These are phyloP conservation scores for Suillus variegatus DNA, from an alignment of 768 basidiomycete species.

Conservation along the genomic window DNA sequence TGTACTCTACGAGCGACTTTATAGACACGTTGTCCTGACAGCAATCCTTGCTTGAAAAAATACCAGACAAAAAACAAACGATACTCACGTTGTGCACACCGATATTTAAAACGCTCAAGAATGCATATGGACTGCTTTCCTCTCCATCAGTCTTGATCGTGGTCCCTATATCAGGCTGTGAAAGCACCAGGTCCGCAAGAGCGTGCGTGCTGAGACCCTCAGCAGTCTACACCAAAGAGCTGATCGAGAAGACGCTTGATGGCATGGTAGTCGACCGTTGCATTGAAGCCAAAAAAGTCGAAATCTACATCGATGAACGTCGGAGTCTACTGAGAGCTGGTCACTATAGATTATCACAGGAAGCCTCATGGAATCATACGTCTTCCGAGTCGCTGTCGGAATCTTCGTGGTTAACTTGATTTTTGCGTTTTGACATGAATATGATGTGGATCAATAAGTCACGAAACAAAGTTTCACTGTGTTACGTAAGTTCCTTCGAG, in stretches of 20 bases:
- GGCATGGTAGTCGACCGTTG: slow-evolving; percentile 82
- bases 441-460: background rate
- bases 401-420: slow-evolving; percentile 35
- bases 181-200: slow-evolving; percentile 77
- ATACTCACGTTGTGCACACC: slow-evolving; percentile 58
- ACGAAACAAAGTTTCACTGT: background rate
- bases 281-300: slow-evolving; percentile 90
- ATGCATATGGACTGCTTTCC: slow-evolving; percentile 75
- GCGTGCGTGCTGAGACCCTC: slow-evolving; percentile 69
- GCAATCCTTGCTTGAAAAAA: background rate
- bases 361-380: slow-evolving; percentile 39
- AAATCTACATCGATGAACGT: slow-evolving; percentile 46
- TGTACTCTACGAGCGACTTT: slow-evolving; percentile 68
- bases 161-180: slow-evolving; percentile 76
- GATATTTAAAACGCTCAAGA: slow-evolving; percentile 84
- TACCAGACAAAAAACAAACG: slow-evolving; percentile 2
- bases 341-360: background rate
- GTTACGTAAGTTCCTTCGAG: background rate
- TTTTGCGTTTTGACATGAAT: slow-evolving; percentile 58
- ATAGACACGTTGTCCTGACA: slow-evolving; percentile 70
- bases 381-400: slow-evolving; percentile 39
- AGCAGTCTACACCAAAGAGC: slow-evolving; percentile 73
- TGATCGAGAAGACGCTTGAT: slow-evolving; percentile 73
- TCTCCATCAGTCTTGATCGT: slow-evolving; percentile 84
- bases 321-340: slow-evolving; percentile 17